These are phyloP conservation scores for Tetragonia tetragonoides DNA, from an alignment of 148 eudicot genomes.

Conservation along the genomic window DNA sequence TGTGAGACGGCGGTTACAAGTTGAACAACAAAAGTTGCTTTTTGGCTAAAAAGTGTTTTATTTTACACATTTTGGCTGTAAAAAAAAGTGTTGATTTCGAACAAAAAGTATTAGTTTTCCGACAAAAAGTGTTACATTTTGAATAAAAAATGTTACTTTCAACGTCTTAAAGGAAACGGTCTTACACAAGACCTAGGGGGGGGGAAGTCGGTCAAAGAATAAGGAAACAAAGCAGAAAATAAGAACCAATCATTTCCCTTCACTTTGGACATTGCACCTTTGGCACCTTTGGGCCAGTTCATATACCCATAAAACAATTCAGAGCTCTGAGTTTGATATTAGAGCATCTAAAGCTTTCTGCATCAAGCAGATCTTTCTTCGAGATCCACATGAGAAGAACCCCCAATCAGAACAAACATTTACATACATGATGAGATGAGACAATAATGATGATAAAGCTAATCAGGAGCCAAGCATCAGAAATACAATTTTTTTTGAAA, in stretches of 20 bases:
- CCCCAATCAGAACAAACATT: neutral
- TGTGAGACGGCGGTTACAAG: no score
- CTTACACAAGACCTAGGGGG: no score
- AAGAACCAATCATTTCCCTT: neutral
- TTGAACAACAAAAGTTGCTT: no score
- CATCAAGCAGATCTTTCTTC: neutral
- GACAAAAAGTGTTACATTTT: no score
- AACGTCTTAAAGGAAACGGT: no score
- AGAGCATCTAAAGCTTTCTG: neutral
- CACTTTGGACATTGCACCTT: neutral
- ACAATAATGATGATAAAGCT: neutral
- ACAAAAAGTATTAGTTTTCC: no score
- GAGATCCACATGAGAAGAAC: no score
- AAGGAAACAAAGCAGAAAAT: neutral
- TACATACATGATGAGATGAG: neutral
- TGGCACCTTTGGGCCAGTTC: neutral
- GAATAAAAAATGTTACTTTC: no score
- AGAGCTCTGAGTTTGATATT: neutral
- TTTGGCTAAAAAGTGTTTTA: no score
- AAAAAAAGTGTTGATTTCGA: no score
- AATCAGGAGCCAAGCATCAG: neutral
- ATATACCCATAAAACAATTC: neutral
- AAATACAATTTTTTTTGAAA: neutral
- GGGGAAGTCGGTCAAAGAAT: no score
- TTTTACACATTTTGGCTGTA: no score